phyloP scores from a whole-genome alignment of 129 eudicot genomes.

The Chrysanthemum makinoi region DNA sequence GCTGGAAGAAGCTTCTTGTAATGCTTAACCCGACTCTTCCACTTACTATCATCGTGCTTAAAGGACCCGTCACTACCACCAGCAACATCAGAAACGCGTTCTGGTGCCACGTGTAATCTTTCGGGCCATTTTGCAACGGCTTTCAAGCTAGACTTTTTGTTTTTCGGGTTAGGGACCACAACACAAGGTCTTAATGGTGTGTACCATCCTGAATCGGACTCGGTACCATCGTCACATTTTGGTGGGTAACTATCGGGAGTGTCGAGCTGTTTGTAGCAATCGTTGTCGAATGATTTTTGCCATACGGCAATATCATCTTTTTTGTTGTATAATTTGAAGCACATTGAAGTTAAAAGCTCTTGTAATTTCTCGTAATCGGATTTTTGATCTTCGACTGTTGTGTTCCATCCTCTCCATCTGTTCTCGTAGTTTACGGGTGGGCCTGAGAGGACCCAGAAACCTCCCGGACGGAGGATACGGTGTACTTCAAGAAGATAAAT shows the following conservation, averaged over 20 bases:
- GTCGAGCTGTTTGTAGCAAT: slow-evolving; percentile 79
- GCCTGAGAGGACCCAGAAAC: slow-evolving; percentile 98
- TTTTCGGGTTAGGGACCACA: slow-evolving; percentile 63
- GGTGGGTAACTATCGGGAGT: slow-evolving; percentile 80
- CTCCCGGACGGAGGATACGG: slow-evolving; percentile 98
- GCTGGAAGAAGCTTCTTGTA: slow-evolving; percentile 87
- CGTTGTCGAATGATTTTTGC: slow-evolving; percentile 71
- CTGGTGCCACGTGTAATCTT: slow-evolving; percentile 70
- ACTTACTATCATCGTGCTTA: slow-evolving; percentile 74
- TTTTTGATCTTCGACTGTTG: slow-evolving; percentile 83
- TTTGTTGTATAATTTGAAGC: slow-evolving; percentile 83
- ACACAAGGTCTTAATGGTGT: slow-evolving; percentile 92
- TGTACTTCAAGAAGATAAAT: slow-evolving; percentile 88
- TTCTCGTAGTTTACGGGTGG: slow-evolving; percentile 94
- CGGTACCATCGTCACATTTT: slow-evolving; percentile 92
- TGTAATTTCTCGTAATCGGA: slow-evolving; percentile 80
- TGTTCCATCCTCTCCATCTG: slow-evolving; percentile 98
- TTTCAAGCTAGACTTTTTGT: slow-evolving; percentile 49
- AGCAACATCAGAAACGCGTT: slow-evolving; percentile 66
- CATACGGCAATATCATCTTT: slow-evolving; percentile 96
- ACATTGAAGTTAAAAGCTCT: slow-evolving; percentile 80
- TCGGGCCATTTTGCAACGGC: slow-evolving; percentile 83
- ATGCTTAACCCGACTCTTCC: slow-evolving; percentile 82
- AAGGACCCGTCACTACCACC: slow-evolving; percentile 90
- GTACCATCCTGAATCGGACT: slow-evolving; percentile 96